Conservation (phyloP, 805 yeast genomes). For the Metschnikowia cerradonensis region DNA sequence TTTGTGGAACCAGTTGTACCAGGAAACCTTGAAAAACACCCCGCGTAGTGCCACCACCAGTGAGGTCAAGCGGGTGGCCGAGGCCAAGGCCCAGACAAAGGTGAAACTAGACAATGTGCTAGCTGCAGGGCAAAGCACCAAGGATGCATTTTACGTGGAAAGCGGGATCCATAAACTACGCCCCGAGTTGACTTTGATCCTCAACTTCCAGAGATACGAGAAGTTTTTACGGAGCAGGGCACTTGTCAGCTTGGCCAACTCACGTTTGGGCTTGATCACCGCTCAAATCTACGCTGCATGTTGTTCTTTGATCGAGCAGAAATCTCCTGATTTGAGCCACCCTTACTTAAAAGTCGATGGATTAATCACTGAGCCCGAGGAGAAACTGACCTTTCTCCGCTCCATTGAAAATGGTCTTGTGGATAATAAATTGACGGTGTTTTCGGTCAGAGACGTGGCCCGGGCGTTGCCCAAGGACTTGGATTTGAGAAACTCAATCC, state of each 20-base stretch:
- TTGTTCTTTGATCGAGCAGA: constrained; percentile 55
- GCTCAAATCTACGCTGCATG: constrained; percentile 59
- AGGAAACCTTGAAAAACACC: constrained; percentile 31
- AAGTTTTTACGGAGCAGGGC: constrained; percentile 63
- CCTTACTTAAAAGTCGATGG: constrained; percentile 45
- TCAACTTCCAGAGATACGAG: constrained; percentile 64
- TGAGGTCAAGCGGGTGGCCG: constrained; percentile 43
- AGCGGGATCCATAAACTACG: constrained; percentile 44
- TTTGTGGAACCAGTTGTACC: constrained; percentile 34
- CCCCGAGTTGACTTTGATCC: constrained; percentile 48
- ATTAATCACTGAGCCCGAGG: constrained; percentile 48
- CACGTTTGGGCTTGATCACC: constrained; percentile 66
- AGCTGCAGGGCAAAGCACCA: constrained; percentile 24
- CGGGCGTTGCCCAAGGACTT: constrained; percentile 37
- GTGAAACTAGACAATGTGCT: constrained; percentile 32
- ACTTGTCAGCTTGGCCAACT: constrained; percentile 57
- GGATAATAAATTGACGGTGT: constrained; percentile 35
- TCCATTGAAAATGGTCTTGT: constrained; percentile 30
- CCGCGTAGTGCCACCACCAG: constrained; percentile 37
- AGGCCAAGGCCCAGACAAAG: constrained; percentile 58
- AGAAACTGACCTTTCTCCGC: constrained; percentile 22
- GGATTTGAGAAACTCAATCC: constrained; percentile 44
- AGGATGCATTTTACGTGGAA: constrained; percentile 24
- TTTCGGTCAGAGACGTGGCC: constrained; percentile 30
- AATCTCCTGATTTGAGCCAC: constrained; percentile 41